Evolutionary conservation across 2,329 filamentous ascomycete species (phyloP), one percentile per base, ranked within the genome.

Genomic region (Sporothrix schenckii): DNA sequence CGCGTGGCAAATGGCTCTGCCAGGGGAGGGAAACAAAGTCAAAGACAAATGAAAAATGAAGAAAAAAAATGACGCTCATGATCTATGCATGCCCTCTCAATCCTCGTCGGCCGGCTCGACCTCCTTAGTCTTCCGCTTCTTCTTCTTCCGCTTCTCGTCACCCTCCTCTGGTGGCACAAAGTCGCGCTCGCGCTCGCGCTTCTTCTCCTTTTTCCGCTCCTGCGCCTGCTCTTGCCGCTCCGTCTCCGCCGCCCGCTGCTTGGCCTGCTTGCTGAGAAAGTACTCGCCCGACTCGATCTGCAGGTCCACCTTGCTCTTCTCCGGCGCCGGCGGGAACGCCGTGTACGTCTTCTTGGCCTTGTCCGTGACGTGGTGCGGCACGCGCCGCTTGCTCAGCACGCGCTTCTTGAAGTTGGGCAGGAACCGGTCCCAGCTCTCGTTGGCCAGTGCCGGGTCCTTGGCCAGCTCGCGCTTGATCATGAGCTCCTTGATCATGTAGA

Each of bases 231-330:
- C 93, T 77, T 92, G 87, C 74, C 93, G 85, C 77, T 92, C 91
- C 78, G 94, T 91, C 80, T 91, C 89, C 61, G 85, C 89, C 69
- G 90, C 91, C 72, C 94, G 86, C 77, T 97, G 92, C 85, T 97
- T 97, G 72, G 93, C 94, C 77, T 94, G 89, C 84, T 97, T 97
- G 78, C 90, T 90, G 78, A 99, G 81, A 81, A 98, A 98, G 83
- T 97, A 99, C 83, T 98, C 94, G 82, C 95, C 94, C 76, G 89
- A 94, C 85, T 99, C 95, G 83, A 99, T 97, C 86, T 99, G 94
- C 81, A 93, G 82, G 81, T 99, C 95, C 76, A 99, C 88, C 88
- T 98, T 99, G 88, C 94, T 97, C 92, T 97, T 97, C 86, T 99
- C 94, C 74, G 94, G 93, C 56, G 93, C 88, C 7, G 95, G 95